Evolutionary conservation across 352 stramenopile genomes (phyloP).

Genomic region (Plasmopara viticola): DNA sequence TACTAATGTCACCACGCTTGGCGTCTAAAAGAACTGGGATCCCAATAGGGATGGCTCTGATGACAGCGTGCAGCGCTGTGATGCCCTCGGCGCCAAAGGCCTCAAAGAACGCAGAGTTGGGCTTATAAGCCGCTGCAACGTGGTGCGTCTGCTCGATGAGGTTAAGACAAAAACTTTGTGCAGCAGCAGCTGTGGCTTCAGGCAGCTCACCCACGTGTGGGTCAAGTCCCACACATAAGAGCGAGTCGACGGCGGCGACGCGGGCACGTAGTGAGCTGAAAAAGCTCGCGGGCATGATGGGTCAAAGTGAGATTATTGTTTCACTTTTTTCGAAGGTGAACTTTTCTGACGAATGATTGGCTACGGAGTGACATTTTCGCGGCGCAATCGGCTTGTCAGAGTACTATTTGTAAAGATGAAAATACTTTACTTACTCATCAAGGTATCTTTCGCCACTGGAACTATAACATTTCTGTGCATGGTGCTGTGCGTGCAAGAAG

Average conservation of each 20-base stretch:
- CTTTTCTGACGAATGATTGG: too few relatives aligned
- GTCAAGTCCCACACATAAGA: conserved; percentile 98
- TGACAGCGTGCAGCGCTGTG: conserved; percentile 87
- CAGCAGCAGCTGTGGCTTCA: conserved; percentile 79
- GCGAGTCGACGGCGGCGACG: conserved; percentile 88
- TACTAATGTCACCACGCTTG: conserved; percentile 98
- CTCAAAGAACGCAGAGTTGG: conserved; percentile 99
- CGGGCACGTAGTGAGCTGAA: conserved; percentile 85
- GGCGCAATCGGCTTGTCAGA: too few relatives aligned
- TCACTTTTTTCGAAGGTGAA: too few relatives aligned
- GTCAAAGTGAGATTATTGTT: too few relatives aligned
- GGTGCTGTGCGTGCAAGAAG: too few relatives aligned
- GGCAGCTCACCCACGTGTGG: conserved; percentile 87
- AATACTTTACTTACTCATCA: too few relatives aligned
- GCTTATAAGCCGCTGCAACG: conserved; percentile 96
- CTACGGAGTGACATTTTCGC: too few relatives aligned
- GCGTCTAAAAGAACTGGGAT: conserved; percentile 97
- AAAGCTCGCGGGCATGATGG: conserved; percentile 49
- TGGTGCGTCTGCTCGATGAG: conserved; percentile 94
- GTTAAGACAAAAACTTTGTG: conserved; percentile 91
- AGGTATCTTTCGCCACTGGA: too few relatives aligned
- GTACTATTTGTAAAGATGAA: too few relatives aligned
- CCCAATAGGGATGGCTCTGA: conserved; percentile 79
- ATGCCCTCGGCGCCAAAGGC: conserved; percentile 84
- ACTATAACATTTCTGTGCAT: too few relatives aligned